Evolutionary conservation across 1,139 yeast genomes (phyloP).

Genomic region (Oligophagozyma castellii): DNA sequence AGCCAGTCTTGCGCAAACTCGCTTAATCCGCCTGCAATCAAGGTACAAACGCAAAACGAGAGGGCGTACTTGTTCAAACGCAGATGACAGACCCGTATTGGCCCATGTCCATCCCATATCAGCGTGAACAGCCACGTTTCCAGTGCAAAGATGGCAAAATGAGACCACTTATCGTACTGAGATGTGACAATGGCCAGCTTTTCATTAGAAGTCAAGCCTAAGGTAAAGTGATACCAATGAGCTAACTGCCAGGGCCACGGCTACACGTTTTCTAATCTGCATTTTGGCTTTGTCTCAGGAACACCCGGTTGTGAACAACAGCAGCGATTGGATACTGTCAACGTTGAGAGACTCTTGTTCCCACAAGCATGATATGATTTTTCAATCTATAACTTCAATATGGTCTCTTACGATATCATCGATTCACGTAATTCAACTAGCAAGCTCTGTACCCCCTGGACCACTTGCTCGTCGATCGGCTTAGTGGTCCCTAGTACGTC

Average conservation of each 20-base stretch:
- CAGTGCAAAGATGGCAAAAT: conserved; percentile 33
- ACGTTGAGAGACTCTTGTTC: too few species aligned
- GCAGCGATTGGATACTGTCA: too few species aligned
- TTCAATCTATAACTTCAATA: too few species aligned
- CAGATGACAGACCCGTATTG: too few species aligned
- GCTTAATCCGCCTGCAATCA: conserved; percentile 36
- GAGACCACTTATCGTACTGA: conserved; percentile 39
- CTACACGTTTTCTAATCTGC: too few species aligned
- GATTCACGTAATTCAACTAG: conserved; percentile 14
- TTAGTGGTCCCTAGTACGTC: conserved; percentile 15
- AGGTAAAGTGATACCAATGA: conserved; percentile 12
- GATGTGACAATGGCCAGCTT: conserved; percentile 35
- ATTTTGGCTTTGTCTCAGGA: too few species aligned
- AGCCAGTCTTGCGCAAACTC: conserved; percentile 36
- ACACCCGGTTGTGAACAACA: too few species aligned
- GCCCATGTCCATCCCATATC: too few species aligned
- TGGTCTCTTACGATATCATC: too few species aligned
- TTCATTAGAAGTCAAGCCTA: conserved; percentile 26
- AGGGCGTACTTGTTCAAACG: too few species aligned
- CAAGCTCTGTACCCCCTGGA: conserved; percentile 19
- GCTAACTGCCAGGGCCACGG: too few species aligned
- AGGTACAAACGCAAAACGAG: conserved; percentile 30
- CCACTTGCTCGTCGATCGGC: conserved; percentile 15
- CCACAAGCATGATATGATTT: too few species aligned
- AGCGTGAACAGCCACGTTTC: conserved; percentile 39